A percentile compares a stretch with the other conserved stretches of the same genome.
These are phyloP conservation scores for Solanum infundibuliforme DNA, from an alignment of 257 asterid species.

Conservation along the genomic window DNA sequence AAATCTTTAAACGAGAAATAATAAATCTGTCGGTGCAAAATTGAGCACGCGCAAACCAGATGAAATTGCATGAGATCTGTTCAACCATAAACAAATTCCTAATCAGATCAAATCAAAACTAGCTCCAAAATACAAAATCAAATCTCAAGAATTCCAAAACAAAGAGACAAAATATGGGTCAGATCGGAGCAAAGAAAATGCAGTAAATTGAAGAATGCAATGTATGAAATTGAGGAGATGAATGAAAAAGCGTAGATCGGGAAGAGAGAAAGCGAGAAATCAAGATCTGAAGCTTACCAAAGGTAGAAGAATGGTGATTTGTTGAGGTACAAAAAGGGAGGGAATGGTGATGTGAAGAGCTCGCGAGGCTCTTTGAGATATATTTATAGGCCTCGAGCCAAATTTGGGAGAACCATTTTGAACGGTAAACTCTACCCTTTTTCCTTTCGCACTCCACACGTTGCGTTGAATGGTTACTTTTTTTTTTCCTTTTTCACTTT, in stretches of 20 bases:
- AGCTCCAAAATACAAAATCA: neutral
- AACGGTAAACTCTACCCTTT: neutral
- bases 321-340: neutral
- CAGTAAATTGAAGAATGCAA: neutral
- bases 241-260: neutral
- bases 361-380: neutral
- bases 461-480: neutral
- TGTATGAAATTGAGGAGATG: neutral
- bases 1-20: neutral
- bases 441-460: neutral
- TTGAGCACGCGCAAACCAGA: neutral
- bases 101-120: neutral
- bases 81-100: neutral
- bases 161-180: no score
- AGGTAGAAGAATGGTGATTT: neutral
- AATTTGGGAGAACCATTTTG: neutral
- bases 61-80: neutral
- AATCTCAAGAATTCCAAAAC: neutral
- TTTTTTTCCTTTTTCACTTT: neutral
- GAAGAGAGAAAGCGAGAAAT: neutral
- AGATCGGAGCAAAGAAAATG: neutral
- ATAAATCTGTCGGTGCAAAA: neutral
- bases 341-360: neutral
- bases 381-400: neutral
- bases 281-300: neutral